Base-by-base conservation (phyloP, 208 protist genomes). In the Angomonas ambiguus region DNA sequence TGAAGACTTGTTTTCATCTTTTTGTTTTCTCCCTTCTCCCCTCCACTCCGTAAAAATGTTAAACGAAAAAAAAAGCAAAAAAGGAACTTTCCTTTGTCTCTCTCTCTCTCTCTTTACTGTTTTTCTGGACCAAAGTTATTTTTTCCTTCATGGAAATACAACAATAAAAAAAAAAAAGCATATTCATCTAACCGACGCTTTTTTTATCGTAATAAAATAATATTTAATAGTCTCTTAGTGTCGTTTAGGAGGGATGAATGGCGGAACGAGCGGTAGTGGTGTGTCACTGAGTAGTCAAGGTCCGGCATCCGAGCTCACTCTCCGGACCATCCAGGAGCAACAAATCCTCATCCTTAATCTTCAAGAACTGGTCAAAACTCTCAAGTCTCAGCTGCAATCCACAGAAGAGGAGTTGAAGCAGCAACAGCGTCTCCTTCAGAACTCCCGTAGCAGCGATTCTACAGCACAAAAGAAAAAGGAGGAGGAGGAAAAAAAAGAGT, bases 241-340 rank as follows among this genome's bases (percentile, higher is more conserved):
- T 45, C 38, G 11, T 45, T 8, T 45, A 45, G 8, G 16, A 45
- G 16, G 16, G 16, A 45, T n/a, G 38, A 45, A 53, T 13, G 25
- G 0, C 11, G 30, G 53, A n/a, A 20, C 32, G 45, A 34, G 41
- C 6, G 8, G 5, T 27, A 30, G 20, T 61, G 8, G 27, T 22
- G 32, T n/a, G 28, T 2, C n/a, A 10, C 28, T 35, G 5, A 30
- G 16, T 13, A 32, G 20, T 16, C 41, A 48, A 32, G 18, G 5
- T 20, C 58, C 33, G 34, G 0, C 65, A n/a, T 51, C 51, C 69
- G 59, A 71, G 1, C 68, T 94, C 32, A 72, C 75, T 5, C 45
- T 90, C n/a, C 80, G 83, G 38, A 83, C 83, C 0, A 83, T 91
- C 27, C 32, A 71, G 6, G 88, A 94, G 41, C 86, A 93, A 63